Evolutionary conservation across 2,329 filamentous ascomycete species (phyloP), one percentile per base, ranked within the genome.

Genomic region (Aspergillus candidus): DNA sequence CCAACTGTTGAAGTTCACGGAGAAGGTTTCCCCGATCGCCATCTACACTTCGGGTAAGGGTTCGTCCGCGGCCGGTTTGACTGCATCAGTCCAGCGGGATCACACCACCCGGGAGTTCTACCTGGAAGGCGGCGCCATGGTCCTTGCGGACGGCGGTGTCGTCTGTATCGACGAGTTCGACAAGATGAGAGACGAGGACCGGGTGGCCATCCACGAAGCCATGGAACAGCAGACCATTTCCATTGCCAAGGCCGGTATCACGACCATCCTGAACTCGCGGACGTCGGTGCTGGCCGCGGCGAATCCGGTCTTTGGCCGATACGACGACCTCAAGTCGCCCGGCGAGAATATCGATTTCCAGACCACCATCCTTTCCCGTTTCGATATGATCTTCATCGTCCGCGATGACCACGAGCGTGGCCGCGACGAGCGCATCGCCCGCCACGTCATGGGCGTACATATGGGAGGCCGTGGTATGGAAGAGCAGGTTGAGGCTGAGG

Each of bases 211-310:
- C 54, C 93, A 98, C 75, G 93, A 98, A 78, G 93, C 93, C 46
- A 98, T 98, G 93, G 93, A 98, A 66, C 93, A 98, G 71, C 93
- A 98, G 68, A 98, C 93, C 0, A 98, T 98, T 49, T 97, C 93
- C 10, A 97, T 98, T 57, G 93, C 93, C 52, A 97, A 98, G 71
- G 93, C 93, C 1, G 93, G 93, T 58, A 98, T 98, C 62, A 98
- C 93, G 1, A 98, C 93, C 0, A 97, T 98, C 52, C 79, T 98
- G 41, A 98, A 98, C 60, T 90, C 93, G 11, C 77, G 93, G 59
- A 98, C 93, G 1, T 96, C 90, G 0, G 93, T 98, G 1, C 75
- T 98, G 14, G 93, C 93, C 10, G 93, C 93, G 2, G 93, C 93
- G 34, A 98, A 98, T 66, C 93, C 93, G 0, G 93, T 98, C 47